Evolutionary conservation across 352 stramenopile genomes (phyloP), one percentile per base, ranked within the genome.

Genomic region (Globisporangium paddicum): DNA sequence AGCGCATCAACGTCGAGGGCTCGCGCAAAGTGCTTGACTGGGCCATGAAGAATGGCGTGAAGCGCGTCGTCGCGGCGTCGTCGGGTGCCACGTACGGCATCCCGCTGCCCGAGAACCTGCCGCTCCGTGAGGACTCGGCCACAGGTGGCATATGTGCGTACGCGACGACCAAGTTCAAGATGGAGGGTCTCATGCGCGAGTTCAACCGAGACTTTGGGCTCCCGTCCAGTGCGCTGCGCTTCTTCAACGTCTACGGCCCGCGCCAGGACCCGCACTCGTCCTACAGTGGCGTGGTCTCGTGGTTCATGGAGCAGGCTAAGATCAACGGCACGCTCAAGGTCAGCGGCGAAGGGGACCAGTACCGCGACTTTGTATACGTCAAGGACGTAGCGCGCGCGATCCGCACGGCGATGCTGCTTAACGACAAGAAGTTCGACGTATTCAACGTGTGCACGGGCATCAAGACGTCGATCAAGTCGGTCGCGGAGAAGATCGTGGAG

Each of bases 271-370:
- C 84, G 2, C 73, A 90, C 69, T 93, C 84, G 57, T 88, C 79
- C 16, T 91, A 93, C 69, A 90, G 82, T 51, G 84, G 84, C 16
- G 84, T 93, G 28, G 78, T 93, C 26, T 90, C 84, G 41, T 90
- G 79, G 81, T 90, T 93, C 64, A 93, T 93, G 84, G 84, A 93
- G 63, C 79, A 91, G 70, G 82, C 84, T 32, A 87, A 86, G 67
- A 89, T 81, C 63, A 89, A 93, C 62, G 82, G 80, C 47, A 87
- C 79, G 18, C 64, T 93, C 60, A 90, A 90, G 67, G 77, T 93
- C 35, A 88, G 78, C 3, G 84, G 84, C 19, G 75, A 87, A 14
- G 84, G 82, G 26, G 76, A 88, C 23, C 84, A 93, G 55, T 91
- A 89, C 69, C 82, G 84, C 14, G 84, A 94, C 65, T 94, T 94